Base-by-base conservation (phyloP, 2,329 filamentous ascomycete genomes). In the Biscogniauxia marginata region DNA sequence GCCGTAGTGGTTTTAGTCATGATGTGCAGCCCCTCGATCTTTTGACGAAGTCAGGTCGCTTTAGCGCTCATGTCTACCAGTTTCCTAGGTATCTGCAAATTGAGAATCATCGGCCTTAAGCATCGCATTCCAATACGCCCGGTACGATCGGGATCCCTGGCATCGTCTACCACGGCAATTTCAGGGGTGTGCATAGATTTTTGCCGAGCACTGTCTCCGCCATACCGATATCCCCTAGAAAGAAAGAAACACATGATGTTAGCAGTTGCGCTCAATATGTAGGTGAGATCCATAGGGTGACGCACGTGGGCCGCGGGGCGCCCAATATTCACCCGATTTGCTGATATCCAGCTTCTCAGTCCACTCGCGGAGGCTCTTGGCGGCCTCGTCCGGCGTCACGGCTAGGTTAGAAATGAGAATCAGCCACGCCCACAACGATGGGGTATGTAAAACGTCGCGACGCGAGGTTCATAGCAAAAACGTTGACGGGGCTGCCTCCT, bases 281-380 rank as follows among this genome's bases (percentile, higher is more conserved):
- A 45, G 20, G 30, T 44, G 34, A 46, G 25, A 23, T 39, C 30
- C 30, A 39, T 16, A 46, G 25, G 47, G 56, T 63, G 50, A 74
- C 82, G 75, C 74, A 87, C 85, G 74, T 55, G 87, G 80, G 62
- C 88, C 88, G 62, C 87, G 77, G 2, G 88, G 88, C 30, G 88
- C 88, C 88, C 88, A 91, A 64, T 84, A 90, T 72, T 89, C 76
- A 7, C 88, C 88, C 4, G 85, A 86, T 71, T 85, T 87, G 63
- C 74, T 77, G 23, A 90, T 82, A 65, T 86, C 83, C 58, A 91
- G 84, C 9, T 73, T 75, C 34, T 85, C 79, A 9, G 84, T 77
- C 80, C 87, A 91, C 23, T 84, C 76, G 0, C 80, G 72, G 46
- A 91, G 73, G 44, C 80, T 84, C 63, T 80, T 74, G 6, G 88